Conservation (phyloP, 108 stramenopile genomes). For the Nitzschia inconspicua region DNA sequence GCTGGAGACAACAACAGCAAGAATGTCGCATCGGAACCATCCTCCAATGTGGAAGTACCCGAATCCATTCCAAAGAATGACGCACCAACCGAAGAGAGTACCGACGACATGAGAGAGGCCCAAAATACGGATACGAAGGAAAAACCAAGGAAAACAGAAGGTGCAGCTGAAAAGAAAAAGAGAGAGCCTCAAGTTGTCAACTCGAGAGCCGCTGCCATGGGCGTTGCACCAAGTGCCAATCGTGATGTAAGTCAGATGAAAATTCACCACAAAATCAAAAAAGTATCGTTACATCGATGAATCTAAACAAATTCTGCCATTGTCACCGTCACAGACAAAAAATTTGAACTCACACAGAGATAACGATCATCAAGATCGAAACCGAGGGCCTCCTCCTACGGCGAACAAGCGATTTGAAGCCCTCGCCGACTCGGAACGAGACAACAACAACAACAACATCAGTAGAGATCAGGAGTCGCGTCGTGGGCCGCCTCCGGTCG, state of each 20-base stretch:
- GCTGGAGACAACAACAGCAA: background rate
- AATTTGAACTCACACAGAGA: slow-evolving; percentile 5
- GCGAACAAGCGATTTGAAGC: slow-evolving; percentile 62
- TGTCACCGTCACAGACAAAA: slow-evolving; percentile 5
- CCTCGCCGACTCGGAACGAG: slow-evolving; percentile 64
- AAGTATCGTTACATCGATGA: background rate
- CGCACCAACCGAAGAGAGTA: background rate
- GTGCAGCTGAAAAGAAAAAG: slow-evolving; percentile 29
- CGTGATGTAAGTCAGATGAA: slow-evolving; percentile 55
- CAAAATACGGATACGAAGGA: slow-evolving; percentile 18
- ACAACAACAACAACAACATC: slow-evolving; percentile 23
- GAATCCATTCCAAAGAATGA: background rate
- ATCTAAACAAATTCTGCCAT: background rate
- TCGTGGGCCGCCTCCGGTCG: slow-evolving; percentile 22
- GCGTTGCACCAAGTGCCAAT: slow-evolving; percentile 33
- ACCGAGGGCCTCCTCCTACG: slow-evolving; percentile 57
- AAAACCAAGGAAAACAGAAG: too few species aligned
- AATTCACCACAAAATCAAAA: too few species aligned
- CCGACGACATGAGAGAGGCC: slow-evolving; percentile 1
- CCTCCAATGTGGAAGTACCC: background rate
- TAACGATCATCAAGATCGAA: slow-evolving; percentile 29
- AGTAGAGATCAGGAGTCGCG: slow-evolving; percentile 27
- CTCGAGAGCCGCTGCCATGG: slow-evolving; percentile 66
- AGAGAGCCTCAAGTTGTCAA: slow-evolving; percentile 70
- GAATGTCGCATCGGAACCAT: background rate